phyloP scores from a whole-genome alignment of 257 asterid genomes.

The Salvia rosmarinus region DNA sequence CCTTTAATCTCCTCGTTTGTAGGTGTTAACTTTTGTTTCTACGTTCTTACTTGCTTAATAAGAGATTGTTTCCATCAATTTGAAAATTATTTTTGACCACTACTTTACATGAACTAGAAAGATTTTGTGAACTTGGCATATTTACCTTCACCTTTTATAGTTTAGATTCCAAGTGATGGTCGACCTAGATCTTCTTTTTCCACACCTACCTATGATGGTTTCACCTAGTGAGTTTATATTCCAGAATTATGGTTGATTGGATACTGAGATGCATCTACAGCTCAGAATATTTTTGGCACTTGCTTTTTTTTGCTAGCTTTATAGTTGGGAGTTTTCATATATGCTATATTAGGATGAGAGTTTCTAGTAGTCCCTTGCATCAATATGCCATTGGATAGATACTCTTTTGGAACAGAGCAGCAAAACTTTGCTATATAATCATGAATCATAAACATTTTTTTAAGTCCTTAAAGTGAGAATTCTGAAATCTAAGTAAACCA shows the following conservation, averaged over 20 bases:
- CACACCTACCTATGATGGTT: not conserved
- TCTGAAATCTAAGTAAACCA: not conserved
- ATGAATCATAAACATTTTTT: not conserved
- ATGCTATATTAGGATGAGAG: not conserved
- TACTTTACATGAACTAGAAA: not conserved
- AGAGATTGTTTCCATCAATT: not conserved
- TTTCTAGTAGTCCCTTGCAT: not conserved
- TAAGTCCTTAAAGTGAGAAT: not conserved
- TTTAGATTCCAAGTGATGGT: not conserved
- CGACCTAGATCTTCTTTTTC: not conserved
- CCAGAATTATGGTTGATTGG: not conserved
- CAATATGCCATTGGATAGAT: not conserved
- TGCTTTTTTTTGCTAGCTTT: not conserved
- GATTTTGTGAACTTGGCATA: slow-evolving; percentile 4
- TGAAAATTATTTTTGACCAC: not conserved
- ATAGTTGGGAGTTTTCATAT: not conserved
- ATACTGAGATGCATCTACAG: not conserved
- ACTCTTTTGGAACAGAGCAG: not conserved
- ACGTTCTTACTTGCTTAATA: not conserved
- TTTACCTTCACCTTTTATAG: not conserved
- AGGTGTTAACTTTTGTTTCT: not conserved
- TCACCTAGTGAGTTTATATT: not conserved
- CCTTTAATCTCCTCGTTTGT: slow-evolving; percentile 3
- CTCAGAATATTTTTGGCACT: not conserved
- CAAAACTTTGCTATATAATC: not conserved